phyloP scores from a whole-genome alignment of 2,329 filamentous ascomycete genomes.

The Sarocladiaceae sp. region DNA sequence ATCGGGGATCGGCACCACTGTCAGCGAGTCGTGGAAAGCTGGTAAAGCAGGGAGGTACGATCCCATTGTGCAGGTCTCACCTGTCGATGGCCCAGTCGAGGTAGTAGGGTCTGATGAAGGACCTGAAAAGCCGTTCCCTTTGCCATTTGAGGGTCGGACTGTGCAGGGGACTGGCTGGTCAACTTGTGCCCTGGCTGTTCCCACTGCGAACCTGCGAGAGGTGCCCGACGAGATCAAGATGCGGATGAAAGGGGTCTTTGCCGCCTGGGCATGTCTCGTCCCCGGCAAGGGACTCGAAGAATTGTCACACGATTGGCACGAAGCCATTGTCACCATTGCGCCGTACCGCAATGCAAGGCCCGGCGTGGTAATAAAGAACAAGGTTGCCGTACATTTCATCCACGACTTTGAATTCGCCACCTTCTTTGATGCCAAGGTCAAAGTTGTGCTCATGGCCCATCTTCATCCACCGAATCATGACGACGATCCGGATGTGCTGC shows the following conservation, averaged over 20 bases:
- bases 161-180: constrained; percentile 36
- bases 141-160: constrained; percentile 44
- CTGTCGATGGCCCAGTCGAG: constrained; percentile 25
- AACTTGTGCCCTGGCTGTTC: constrained; percentile 35
- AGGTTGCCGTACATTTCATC: constrained; percentile 48
- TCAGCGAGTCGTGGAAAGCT: constrained; percentile 23
- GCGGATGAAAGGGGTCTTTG: constrained; percentile 55
- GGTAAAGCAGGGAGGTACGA: constrained; percentile 30
- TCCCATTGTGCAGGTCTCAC: constrained; percentile 23
- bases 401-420: constrained; percentile 35
- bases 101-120: constrained; percentile 44
- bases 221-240: constrained; percentile 46
- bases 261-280: constrained; percentile 53
- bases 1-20: background rate
- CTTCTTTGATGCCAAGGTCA: constrained; percentile 39
- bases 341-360: constrained; percentile 40
- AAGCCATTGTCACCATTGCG: constrained; percentile 51
- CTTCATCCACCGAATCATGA: constrained; percentile 31
- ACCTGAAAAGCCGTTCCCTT: constrained; percentile 45
- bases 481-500: constrained; percentile 15
- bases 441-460: constrained; percentile 55
- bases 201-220: constrained; percentile 47
- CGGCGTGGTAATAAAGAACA: constrained; percentile 40
- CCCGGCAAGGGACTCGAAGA: constrained; percentile 24
- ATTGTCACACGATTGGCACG: constrained; percentile 45